A percentile compares a stretch with the other conserved stretches of the same genome.
These are phyloP conservation scores for Penicillium sp. DNA, from an alignment of 2,329 filamentous ascomycete genomes.

Conservation along the genomic window DNA sequence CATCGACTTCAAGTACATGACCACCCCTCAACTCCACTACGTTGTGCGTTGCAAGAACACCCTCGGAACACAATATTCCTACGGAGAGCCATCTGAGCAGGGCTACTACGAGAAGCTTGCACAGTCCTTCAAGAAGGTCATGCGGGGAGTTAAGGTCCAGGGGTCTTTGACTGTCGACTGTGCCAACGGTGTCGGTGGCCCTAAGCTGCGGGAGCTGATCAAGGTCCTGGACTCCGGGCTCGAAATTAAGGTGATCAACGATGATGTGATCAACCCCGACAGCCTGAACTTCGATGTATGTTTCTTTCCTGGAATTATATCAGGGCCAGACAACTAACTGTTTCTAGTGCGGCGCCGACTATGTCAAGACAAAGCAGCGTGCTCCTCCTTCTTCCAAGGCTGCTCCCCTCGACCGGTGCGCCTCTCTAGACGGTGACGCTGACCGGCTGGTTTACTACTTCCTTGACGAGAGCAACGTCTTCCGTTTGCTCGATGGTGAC, in stretches of 20 bases:
- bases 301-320: conserved; percentile 4
- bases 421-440: conserved; percentile 91
- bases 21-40: conserved; percentile 98
- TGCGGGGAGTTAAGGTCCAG: conserved; percentile 72
- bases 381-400: conserved; percentile 82
- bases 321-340: conserved; percentile 14
- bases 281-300: conserved; percentile 82
- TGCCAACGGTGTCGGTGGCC: conserved; percentile 93
- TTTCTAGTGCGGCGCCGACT: conserved; percentile 84
- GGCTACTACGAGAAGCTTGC: conserved; percentile 95
- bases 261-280: conserved; percentile 88
- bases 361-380: conserved; percentile 94
- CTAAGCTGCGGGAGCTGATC: conserved; percentile 82
- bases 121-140: conserved; percentile 78
- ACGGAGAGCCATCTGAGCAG: conserved; percentile 83
- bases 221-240: conserved; percentile 76
- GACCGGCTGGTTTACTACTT: conserved; percentile 97
- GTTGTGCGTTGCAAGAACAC: conserved; percentile 94
- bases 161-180: conserved; percentile 85
- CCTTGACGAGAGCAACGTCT: conserved; percentile 75
- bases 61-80: conserved; percentile 79
- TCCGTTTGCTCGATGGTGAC: conserved; percentile 93
- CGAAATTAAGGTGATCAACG: conserved; percentile 85
- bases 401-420: conserved; percentile 73
- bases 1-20: conserved; percentile 86